These are phyloP conservation scores for Phytophthora cryptogea DNA, from an alignment of 352 stramenopile genomes.

Conservation along the genomic window DNA sequence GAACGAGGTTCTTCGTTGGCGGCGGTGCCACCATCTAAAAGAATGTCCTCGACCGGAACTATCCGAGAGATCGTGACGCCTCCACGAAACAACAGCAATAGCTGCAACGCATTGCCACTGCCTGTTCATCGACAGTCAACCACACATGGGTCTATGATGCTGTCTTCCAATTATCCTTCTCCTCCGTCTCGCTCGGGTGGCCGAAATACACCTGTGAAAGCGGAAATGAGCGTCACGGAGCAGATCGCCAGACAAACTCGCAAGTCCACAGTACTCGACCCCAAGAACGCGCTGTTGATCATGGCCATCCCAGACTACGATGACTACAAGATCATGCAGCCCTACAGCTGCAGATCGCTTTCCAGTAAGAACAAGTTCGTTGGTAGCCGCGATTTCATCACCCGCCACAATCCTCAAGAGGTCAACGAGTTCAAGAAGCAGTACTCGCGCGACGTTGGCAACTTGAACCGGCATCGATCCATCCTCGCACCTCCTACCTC, in stretches of 20 bases:
- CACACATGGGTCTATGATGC: slow-evolving; percentile 33
- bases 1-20: slow-evolving; percentile 2
- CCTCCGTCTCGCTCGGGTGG: slow-evolving; percentile 22
- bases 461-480: slow-evolving; percentile 65
- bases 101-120: slow-evolving; percentile 14
- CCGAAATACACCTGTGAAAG: slow-evolving; percentile 30
- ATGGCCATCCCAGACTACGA: slow-evolving; percentile 81
- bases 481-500: slow-evolving; percentile 52
- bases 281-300: slow-evolving; percentile 70
- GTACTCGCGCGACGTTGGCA: slow-evolving; percentile 72
- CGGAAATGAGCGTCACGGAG: slow-evolving; percentile 70
- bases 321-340: slow-evolving; percentile 77
- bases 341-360: slow-evolving; percentile 72
- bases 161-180: slow-evolving; percentile 18
- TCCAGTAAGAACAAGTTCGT: slow-evolving; percentile 69
- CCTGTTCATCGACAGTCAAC: slow-evolving; percentile 24
- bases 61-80: slow-evolving; percentile 14
- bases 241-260: slow-evolving; percentile 67
- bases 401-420: slow-evolving; percentile 72
- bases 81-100: slow-evolving; percentile 9
- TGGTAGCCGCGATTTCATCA: slow-evolving; percentile 69
- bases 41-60: slow-evolving; percentile 16
- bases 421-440: slow-evolving; percentile 79
- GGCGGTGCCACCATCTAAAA: slow-evolving; percentile 1
- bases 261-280: slow-evolving; percentile 72